Evolutionary conservation across 306 rosid species (phyloP).

Genomic region (Betula pendula): DNA sequence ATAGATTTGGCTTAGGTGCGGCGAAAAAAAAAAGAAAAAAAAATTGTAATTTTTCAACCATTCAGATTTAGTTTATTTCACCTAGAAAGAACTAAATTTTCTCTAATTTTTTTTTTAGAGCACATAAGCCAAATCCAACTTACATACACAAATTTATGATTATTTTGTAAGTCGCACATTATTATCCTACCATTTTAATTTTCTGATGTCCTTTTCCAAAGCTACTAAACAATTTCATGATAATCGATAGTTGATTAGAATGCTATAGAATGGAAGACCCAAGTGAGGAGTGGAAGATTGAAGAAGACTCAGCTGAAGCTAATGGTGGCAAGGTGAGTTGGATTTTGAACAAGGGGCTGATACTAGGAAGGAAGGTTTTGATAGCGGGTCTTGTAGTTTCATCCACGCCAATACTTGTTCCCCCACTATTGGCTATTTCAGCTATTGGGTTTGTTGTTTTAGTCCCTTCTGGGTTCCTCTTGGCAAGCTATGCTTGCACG

Average conservation of each 20-base stretch:
- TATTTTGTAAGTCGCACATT: not conserved
- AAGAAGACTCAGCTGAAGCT: slow-evolving; percentile 26
- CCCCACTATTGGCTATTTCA: slow-evolving; percentile 62
- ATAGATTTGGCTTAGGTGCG: too few relatives aligned
- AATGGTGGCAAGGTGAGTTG: slow-evolving; percentile 31
- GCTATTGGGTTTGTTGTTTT: slow-evolving; percentile 69
- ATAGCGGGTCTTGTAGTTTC: slow-evolving; percentile 52
- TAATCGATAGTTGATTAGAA: not conserved
- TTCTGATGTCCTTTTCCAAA: not conserved
- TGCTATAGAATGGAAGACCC: slow-evolving; percentile 50
- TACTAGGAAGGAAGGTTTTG: slow-evolving; percentile 57
- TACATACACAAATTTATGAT: not conserved
- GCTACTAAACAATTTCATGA: not conserved
- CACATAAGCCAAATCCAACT: too few relatives aligned
- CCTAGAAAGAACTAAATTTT: too few relatives aligned
- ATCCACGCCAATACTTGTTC: slow-evolving; percentile 68
- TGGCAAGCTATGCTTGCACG: slow-evolving; percentile 61
- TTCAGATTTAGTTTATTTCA: too few relatives aligned
- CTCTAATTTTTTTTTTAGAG: too few relatives aligned
- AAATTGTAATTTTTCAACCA: too few relatives aligned
- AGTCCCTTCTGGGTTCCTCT: slow-evolving; percentile 58
- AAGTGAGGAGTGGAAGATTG: slow-evolving; percentile 43
- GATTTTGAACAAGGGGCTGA: slow-evolving; percentile 40
- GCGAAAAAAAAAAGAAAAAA: too few relatives aligned
- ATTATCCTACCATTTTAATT: not conserved